Percentiles rank a stretch among this genome's conserved stretches.
phyloP scores from a whole-genome alignment of 306 rosid genomes.

The Elaeagnus macrophylla region DNA sequence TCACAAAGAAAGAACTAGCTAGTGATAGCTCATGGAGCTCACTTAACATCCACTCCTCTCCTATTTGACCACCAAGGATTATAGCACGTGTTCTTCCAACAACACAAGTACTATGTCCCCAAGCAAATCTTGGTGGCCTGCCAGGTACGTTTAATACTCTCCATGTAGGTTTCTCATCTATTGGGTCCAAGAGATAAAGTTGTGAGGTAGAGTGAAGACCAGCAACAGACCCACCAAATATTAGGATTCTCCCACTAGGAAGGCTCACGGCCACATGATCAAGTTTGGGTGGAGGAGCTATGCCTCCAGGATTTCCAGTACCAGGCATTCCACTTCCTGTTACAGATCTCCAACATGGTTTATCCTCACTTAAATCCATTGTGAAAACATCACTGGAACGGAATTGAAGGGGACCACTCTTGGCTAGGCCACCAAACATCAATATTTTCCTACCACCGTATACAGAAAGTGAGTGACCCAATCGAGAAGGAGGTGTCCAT shows the following conservation, averaged over 20 bases:
- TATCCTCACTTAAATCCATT: conserved; percentile 93
- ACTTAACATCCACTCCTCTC: conserved; percentile 98
- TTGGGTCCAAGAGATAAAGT: conserved; percentile 89
- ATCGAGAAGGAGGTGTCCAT: conserved; percentile 98
- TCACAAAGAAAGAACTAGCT: conserved; percentile 76
- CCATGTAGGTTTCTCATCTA: conserved; percentile 98
- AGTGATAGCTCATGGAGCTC: conserved; percentile 96
- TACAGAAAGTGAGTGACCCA: conserved; percentile 88
- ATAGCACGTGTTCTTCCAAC: conserved; percentile 98
- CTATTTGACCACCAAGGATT: conserved; percentile 95
- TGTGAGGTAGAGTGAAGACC: conserved; percentile 99
- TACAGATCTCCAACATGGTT: conserved; percentile 96
- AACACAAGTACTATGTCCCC: conserved; percentile 99
- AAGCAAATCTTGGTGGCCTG: conserved; percentile 89
- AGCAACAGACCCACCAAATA: conserved; percentile 97
- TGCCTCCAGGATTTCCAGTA: conserved; percentile 93
- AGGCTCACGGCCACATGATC: conserved; percentile 97
- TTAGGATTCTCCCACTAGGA: conserved; percentile 94
- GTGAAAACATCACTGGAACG: conserved; percentile 97
- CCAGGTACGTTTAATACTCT: conserved; percentile 91
- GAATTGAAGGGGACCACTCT: conserved; percentile 92
- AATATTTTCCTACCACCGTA: conserved; percentile 97
- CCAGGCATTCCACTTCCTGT: conserved; percentile 97
- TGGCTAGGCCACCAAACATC: conserved; percentile 99
- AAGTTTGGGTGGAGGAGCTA: conserved; percentile 98